Percentiles rank a stretch among this genome's conserved stretches.
phyloP scores from a whole-genome alignment of 306 rosid genomes.

The Citrullus colocynthis region DNA sequence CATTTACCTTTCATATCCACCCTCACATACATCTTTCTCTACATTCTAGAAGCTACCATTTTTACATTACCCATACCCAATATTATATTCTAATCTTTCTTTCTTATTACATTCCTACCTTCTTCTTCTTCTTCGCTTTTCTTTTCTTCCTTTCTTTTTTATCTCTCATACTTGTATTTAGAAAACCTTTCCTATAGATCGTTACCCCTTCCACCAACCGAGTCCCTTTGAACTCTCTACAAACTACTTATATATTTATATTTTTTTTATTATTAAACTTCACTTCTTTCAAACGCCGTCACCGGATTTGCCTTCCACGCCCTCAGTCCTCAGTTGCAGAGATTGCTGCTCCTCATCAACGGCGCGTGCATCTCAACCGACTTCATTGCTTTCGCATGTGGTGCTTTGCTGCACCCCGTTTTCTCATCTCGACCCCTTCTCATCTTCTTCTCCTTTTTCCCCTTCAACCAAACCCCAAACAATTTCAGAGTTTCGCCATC shows the following conservation, averaged over 20 bases:
- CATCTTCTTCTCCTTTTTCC: constrained; percentile 9
- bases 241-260: background rate
- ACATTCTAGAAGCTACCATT: background rate
- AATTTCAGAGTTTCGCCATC: constrained; percentile 50
- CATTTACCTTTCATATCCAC: constrained; percentile 14
- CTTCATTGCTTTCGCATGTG: constrained; percentile 33
- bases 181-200: background rate
- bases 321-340: constrained; percentile 34
- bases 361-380: constrained; percentile 29
- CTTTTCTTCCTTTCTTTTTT: no score
- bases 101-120: background rate
- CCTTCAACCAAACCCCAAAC: constrained; percentile 87
- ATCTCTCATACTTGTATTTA: background rate
- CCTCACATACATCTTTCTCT: background rate
- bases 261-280: background rate
- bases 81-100: no score
- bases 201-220: background rate
- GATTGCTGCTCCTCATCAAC: constrained; percentile 31
- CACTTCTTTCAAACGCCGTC: background rate
- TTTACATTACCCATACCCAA: background rate
- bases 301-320: background rate
- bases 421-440: constrained; percentile 45
- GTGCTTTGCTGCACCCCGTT: constrained; percentile 21
- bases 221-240: constrained; percentile 1
- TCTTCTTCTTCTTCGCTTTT: no score